A percentile compares a stretch with the other conserved stretches of the same genome.
Evolutionary conservation across 2,329 filamentous ascomycete species (phyloP).

Genomic region (Colletotrichum sp.): DNA sequence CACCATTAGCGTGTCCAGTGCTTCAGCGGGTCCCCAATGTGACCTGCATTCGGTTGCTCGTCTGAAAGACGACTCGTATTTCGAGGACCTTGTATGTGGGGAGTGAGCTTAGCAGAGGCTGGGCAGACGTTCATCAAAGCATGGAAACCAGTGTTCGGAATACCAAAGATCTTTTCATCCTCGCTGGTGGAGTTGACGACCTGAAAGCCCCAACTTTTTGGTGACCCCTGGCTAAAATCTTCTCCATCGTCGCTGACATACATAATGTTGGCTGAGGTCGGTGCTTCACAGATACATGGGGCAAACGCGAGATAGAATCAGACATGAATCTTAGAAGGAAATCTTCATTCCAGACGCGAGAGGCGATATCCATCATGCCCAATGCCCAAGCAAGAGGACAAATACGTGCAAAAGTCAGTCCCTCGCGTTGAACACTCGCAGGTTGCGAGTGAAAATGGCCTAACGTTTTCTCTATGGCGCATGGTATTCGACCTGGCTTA

Average conservation of each 20-base stretch:
- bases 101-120: neutral
- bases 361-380: no score
- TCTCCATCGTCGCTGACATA: neutral
- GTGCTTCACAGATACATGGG: neutral
- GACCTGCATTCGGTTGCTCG: neutral
- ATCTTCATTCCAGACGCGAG: no score
- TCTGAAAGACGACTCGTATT: neutral
- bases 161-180: neutral
- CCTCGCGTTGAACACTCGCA: no score
- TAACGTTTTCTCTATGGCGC: no score
- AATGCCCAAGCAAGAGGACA: no score
- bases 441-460: no score
- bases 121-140: neutral
- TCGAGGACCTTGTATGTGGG: neutral
- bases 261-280: neutral
- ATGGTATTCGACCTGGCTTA: no score
- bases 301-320: neutral
- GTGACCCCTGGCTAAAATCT: neutral
- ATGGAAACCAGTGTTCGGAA: neutral
- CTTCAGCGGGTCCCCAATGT: neutral
- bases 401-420: accelerated
- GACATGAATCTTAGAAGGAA: neutral
- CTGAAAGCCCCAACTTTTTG: neutral
- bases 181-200: neutral
- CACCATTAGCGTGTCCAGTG: neutral